Percentiles rank a stretch among this genome's conserved stretches.
Evolutionary conservation across 306 rosid species (phyloP).

Genomic region (Alnus glutinosa): DNA sequence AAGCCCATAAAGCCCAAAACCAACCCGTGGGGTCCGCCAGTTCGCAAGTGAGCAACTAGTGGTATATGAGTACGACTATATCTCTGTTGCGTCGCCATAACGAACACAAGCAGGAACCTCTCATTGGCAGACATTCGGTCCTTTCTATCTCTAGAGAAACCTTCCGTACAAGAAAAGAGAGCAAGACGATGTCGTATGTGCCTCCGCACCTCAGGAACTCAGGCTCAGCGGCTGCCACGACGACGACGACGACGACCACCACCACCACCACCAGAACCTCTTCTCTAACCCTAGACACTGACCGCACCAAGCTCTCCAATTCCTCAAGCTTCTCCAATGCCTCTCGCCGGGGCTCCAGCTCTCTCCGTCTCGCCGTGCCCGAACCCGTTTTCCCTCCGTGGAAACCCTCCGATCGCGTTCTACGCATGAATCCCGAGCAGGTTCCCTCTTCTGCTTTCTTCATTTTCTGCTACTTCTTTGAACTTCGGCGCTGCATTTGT

Average conservation of each 20-base stretch:
- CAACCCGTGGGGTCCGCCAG: not conserved
- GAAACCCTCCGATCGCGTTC: conserved; percentile 86
- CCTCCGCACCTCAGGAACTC: conserved; percentile 80
- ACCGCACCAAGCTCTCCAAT: conserved; percentile 51
- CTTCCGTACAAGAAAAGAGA: not conserved
- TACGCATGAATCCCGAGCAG: conserved; percentile 70
- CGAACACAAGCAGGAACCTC: not conserved
- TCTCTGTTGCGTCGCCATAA: not conserved
- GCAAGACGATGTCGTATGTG: conserved; percentile 77
- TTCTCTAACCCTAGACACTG: conserved; percentile 43
- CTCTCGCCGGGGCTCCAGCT: conserved; percentile 56
- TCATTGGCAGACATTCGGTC: not conserved
- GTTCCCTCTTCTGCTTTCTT: conserved; percentile 30
- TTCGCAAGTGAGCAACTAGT: not conserved
- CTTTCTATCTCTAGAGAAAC: not conserved
- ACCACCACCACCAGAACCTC: conserved; percentile 37
- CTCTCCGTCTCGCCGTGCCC: conserved; percentile 33
- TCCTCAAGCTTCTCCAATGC: conserved; percentile 43
- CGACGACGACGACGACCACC: no score
- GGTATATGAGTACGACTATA: not conserved
- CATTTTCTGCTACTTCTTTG: not conserved
- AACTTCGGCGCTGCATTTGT: not conserved
- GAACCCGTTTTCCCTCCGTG: conserved; percentile 57
- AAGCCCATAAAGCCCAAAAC: not conserved
- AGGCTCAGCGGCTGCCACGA: conserved; percentile 32